Evolutionary conservation across 768 basidiomycete species (phyloP).

Genomic region (Agrocybe pediades): DNA sequence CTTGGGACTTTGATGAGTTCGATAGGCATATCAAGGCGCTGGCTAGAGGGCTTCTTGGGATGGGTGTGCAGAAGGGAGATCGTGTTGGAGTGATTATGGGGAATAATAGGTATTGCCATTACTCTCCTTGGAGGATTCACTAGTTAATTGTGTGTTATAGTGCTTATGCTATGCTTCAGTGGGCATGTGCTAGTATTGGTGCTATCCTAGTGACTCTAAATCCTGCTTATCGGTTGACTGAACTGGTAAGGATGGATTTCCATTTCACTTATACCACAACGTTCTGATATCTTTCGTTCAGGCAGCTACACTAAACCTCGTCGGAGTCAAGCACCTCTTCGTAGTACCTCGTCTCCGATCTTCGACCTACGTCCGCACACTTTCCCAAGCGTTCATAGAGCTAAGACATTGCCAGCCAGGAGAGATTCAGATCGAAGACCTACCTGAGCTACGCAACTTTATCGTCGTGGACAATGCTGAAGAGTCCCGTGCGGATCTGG

Average conservation of each 20-base stretch:
- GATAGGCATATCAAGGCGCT: conserved; percentile 65
- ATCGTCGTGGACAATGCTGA: conserved; percentile 67
- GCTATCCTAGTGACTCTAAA: conserved; percentile 83
- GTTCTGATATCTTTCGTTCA: conserved; percentile 25
- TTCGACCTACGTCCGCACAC: conserved; percentile 63
- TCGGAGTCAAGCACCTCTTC: conserved; percentile 69
- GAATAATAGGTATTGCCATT: conserved; percentile 66
- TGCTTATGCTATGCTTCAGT: conserved; percentile 79
- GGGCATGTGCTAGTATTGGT: conserved; percentile 87
- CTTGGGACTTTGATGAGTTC: conserved; percentile 78
- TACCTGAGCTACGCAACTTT: conserved; percentile 65
- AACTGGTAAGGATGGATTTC: conserved; percentile 55
- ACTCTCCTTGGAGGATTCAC: background rate
- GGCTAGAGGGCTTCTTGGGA: conserved; percentile 64
- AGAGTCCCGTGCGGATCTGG: conserved; percentile 37
- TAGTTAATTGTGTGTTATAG: conserved; percentile 33
- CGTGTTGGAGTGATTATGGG: conserved; percentile 84
- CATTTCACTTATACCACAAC: background rate
- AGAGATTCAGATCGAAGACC: conserved; percentile 52
- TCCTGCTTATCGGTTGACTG: conserved; percentile 73
- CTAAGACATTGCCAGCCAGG: conserved; percentile 51
- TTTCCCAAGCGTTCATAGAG: conserved; percentile 59
- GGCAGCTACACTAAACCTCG: conserved; percentile 64
- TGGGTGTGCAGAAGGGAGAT: conserved; percentile 78
- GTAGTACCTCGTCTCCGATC: conserved; percentile 69